Conservation (phyloP, 345 rosid species). For the Anacardium occidentale region DNA sequence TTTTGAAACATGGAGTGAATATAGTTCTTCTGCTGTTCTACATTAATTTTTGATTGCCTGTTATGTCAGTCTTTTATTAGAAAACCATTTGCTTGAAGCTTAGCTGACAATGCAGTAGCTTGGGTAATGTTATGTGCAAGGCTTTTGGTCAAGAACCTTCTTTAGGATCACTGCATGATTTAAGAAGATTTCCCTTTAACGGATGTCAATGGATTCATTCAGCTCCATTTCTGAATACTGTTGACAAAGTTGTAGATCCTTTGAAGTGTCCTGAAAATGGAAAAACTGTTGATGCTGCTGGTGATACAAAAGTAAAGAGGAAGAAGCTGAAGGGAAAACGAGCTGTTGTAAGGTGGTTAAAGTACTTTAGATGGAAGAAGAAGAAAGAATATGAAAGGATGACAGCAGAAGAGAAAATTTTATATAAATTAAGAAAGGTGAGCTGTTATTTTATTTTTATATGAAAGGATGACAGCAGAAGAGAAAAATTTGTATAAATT, state of each 20-base stretch:
- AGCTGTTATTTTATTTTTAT: neutral
- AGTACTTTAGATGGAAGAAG: conserved; percentile 89
- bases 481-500: conserved; percentile 77
- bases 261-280: conserved; percentile 23
- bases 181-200: conserved; percentile 18
- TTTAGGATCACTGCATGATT: conserved; percentile 9
- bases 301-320: conserved; percentile 53
- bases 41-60: neutral
- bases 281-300: conserved; percentile 25
- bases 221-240: conserved; percentile 24
- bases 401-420: conserved; percentile 79
- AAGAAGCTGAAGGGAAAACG: conserved; percentile 80
- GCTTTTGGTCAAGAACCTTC: conserved; percentile 37
- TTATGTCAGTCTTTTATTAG: neutral
- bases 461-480: conserved; percentile 76
- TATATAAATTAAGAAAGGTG: conserved; percentile 78
- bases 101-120: conserved; percentile 52
- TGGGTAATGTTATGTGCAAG: conserved; percentile 59
- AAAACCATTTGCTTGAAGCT: conserved; percentile 12
- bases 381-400: conserved; percentile 85
- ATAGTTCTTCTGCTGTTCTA: neutral
- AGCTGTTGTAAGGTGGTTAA: conserved; percentile 88
- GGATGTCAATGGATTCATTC: conserved; percentile 50
- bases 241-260: conserved; percentile 27
- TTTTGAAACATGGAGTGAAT: neutral